Conservation (phyloP, 129 eudicot species). For the Flaveria trinervia region DNA sequence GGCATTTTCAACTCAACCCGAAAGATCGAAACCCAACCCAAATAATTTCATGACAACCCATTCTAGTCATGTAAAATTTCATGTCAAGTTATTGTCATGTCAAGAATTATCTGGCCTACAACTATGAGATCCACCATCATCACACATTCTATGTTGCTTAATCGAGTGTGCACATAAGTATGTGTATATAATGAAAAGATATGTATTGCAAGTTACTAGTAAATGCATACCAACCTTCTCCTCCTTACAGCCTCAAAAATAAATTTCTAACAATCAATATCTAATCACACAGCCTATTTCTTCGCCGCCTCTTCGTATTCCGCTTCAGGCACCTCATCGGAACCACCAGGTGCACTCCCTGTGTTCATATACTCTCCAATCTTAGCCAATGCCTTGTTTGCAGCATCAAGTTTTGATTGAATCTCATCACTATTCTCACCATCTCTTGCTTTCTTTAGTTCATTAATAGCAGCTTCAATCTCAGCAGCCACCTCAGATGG, state of each 20-base stretch:
- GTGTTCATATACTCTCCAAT: slow-evolving; percentile 16
- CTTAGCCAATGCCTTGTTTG: slow-evolving; percentile 59
- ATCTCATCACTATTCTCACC: slow-evolving; percentile 47
- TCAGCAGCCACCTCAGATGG: slow-evolving; percentile 40
- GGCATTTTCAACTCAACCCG: too few species aligned
- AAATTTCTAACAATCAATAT: background rate
- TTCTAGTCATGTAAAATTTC: too few species aligned
- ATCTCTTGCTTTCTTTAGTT: slow-evolving; percentile 11
- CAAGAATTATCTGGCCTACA: background rate
- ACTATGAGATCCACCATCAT: background rate
- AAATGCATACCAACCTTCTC: background rate
- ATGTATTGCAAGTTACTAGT: background rate
- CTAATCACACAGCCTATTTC: background rate
- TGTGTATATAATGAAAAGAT: background rate
- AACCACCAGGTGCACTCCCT: background rate
- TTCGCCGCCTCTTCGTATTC: background rate
- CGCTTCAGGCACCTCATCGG: background rate
- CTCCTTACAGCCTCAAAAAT: background rate
- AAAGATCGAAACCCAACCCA: background rate
- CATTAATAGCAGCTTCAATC: background rate
- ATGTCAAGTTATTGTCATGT: too few species aligned
- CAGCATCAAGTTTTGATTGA: slow-evolving; percentile 60
- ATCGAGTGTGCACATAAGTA: too few species aligned
- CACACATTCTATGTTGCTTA: background rate
- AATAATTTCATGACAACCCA: too few species aligned